phyloP scores from a whole-genome alignment of 305 asterid genomes.

The Fraxinus xanthoxyloides region DNA sequence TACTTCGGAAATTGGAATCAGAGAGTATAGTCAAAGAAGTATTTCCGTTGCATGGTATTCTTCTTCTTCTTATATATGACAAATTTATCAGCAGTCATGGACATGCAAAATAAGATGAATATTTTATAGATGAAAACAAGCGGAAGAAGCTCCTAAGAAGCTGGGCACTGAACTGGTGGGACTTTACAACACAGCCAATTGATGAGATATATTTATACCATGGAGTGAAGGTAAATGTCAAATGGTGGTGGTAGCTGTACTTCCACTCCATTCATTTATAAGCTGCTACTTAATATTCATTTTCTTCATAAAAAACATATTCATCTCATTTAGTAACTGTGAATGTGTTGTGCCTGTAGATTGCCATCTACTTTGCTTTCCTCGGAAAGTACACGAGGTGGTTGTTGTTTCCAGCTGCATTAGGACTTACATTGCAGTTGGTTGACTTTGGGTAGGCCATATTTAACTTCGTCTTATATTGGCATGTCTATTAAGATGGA shows the following conservation, averaged over 20 bases:
- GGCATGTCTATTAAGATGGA: neutral
- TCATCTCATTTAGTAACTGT: slow-evolving; percentile 2
- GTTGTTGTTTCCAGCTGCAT: slow-evolving; percentile 86
- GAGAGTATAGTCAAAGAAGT: slow-evolving; percentile 71
- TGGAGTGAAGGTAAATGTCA: slow-evolving; percentile 66
- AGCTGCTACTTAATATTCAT: slow-evolving; percentile 10
- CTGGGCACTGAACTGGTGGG: slow-evolving; percentile 97
- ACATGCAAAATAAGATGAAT: slow-evolving; percentile 16
- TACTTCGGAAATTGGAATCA: slow-evolving; percentile 55
- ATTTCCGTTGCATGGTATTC: slow-evolving; percentile 83
- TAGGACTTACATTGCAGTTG: slow-evolving; percentile 72
- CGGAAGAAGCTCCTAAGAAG: slow-evolving; percentile 77
- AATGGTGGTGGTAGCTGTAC: neutral
- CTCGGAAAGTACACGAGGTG: slow-evolving; percentile 94
- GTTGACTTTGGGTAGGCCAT: slow-evolving; percentile 76
- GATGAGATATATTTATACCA: slow-evolving; percentile 83
- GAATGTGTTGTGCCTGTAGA: slow-evolving; percentile 38
- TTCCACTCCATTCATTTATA: neutral
- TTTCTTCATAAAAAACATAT: slow-evolving; percentile 4
- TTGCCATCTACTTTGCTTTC: slow-evolving; percentile 84
- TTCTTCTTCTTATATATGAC: slow-evolving; percentile 7
- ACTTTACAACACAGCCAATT: slow-evolving; percentile 82
- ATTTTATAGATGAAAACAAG: slow-evolving; percentile 61
- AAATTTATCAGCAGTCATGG: slow-evolving; percentile 15
- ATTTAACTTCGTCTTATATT: slow-evolving; percentile 19